Conservation (phyloP, 1,284 basidiomycete species). For the Malassezia pachydermatis region DNA sequence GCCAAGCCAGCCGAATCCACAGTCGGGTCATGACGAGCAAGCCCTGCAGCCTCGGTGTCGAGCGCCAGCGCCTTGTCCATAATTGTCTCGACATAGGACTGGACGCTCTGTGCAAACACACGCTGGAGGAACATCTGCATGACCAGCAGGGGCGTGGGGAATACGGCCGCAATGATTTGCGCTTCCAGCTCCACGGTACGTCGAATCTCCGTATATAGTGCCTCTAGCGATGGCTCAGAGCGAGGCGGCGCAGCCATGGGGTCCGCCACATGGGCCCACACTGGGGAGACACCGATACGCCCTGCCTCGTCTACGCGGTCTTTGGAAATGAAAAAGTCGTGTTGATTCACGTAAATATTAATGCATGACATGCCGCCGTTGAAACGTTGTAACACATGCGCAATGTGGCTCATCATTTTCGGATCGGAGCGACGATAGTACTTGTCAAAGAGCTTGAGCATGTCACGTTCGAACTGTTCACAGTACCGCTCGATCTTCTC, state of each 20-base stretch:
- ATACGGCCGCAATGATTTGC: constrained; percentile 96
- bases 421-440: constrained; percentile 87
- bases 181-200: constrained; percentile 86
- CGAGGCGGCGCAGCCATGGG: constrained; percentile 70
- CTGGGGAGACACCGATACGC: constrained; percentile 54
- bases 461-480: constrained; percentile 97
- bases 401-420: constrained; percentile 99
- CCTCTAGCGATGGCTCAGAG: constrained; percentile 66
- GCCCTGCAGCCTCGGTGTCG: not conserved
- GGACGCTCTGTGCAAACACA: constrained; percentile 82
- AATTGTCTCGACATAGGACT: constrained; percentile 42
- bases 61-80: constrained; percentile 32
- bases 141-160: constrained; percentile 90
- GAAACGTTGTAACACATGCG: constrained; percentile 90
- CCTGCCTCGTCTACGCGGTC: constrained; percentile 62
- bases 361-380: constrained; percentile 94
- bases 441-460: constrained; percentile 82
- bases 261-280: constrained; percentile 61
- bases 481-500: constrained; percentile 77
- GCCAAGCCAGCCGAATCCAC: constrained; percentile 53
- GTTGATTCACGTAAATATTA: constrained; percentile 98
- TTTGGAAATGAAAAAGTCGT: constrained; percentile 57
- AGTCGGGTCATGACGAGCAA: constrained; percentile 3
- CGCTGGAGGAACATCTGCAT: constrained; percentile 98
- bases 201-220: constrained; percentile 77